Percentiles rank a stretch among this genome's conserved stretches.
phyloP scores from a whole-genome alignment of 805 yeast genomes.

The Wickerhamiella azymoides region DNA sequence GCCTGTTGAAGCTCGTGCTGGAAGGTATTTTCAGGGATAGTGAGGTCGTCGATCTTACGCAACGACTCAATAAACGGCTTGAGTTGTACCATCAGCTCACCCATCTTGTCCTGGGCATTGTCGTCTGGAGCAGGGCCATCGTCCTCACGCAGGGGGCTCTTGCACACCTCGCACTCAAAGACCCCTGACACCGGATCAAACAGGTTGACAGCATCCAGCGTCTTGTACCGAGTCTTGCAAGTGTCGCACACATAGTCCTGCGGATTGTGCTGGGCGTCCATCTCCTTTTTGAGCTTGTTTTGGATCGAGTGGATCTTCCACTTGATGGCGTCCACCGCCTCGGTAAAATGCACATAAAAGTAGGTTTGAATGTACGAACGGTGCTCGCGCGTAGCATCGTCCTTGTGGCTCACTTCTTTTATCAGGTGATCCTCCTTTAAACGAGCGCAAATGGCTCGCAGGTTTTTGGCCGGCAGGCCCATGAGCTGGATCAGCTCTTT shows the following conservation, averaged over 20 bases:
- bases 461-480: constrained; percentile 74
- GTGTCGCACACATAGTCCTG: constrained; percentile 88
- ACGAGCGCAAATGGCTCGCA: constrained; percentile 67
- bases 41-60: constrained; percentile 67
- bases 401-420: constrained; percentile 26
- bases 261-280: constrained; percentile 74
- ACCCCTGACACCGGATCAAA: constrained; percentile 66
- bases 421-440: constrained; percentile 74
- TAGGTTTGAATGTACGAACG: constrained; percentile 65
- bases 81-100: constrained; percentile 73
- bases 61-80: constrained; percentile 76
- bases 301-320: constrained; percentile 92
- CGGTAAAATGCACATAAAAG: constrained; percentile 77
- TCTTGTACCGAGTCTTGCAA: constrained; percentile 68
- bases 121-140: constrained; percentile 73
- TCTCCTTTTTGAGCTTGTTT: constrained; percentile 60
- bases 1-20: constrained; percentile 71
- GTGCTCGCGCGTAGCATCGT: constrained; percentile 42
- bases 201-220: constrained; percentile 75
- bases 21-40: constrained; percentile 76
- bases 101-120: constrained; percentile 65
- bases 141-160: constrained; percentile 66
- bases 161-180: constrained; percentile 77
- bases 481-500: constrained; percentile 74
- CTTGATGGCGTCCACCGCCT: constrained; percentile 88